Evolutionary conservation across 108 stramenopile species (phyloP).

Genomic region (Pelagomonas calceolata): DNA sequence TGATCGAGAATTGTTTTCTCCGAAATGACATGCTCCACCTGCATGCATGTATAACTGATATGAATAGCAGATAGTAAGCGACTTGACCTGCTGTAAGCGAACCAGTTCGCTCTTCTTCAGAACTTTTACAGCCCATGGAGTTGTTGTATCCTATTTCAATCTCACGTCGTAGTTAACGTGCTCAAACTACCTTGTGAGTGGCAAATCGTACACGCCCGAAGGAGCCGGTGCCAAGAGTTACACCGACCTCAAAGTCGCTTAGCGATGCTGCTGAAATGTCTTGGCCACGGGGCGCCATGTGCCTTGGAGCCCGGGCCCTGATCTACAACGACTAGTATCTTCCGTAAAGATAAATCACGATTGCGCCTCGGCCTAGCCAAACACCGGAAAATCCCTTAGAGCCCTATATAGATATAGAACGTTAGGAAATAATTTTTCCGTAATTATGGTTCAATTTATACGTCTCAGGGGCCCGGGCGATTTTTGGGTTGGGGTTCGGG

Average conservation of each 20-base stretch:
- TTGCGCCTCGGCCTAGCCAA: no score
- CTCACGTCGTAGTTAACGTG: no score
- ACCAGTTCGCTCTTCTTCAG: constrained; percentile 61
- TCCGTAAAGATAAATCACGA: no score
- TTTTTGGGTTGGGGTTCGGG: no score
- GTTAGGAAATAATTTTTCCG: no score
- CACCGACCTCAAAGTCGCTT: constrained; percentile 61
- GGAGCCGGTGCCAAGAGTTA: constrained; percentile 69
- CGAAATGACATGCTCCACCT: constrained; percentile 65
- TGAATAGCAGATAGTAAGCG: neutral
- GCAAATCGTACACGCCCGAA: constrained; percentile 69
- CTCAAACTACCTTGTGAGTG: constrained; percentile 36
- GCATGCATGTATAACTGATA: neutral
- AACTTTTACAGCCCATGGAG: constrained; percentile 63
- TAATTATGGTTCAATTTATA: no score
- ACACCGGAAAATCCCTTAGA: no score
- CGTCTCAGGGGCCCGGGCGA: no score
- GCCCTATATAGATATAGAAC: no score
- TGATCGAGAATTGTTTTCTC: constrained; percentile 55
- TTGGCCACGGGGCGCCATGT: no score
- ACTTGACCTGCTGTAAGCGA: constrained; percentile 44
- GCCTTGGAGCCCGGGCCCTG: no score
- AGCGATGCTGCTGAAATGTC: constrained; percentile 12
- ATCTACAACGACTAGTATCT: no score
- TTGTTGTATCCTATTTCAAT: constrained; percentile 17